Percentiles rank a stretch among this genome's conserved stretches.
Evolutionary conservation across 345 rosid genomes (phyloP).

Genomic region (Anastatica hierochuntica): DNA sequence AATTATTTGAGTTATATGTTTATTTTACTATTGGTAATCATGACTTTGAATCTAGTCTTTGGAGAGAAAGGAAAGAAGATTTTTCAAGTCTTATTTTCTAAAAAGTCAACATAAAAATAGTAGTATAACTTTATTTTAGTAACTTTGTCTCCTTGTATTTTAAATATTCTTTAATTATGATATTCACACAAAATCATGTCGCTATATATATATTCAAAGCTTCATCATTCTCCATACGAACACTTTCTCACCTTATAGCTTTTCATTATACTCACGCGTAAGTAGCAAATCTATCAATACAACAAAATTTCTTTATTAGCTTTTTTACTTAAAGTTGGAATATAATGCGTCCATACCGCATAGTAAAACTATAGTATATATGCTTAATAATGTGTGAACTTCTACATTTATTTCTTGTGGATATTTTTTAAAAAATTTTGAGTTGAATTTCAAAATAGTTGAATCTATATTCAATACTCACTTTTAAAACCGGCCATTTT

Average conservation of each 20-base stretch:
- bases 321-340: too few species aligned
- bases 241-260: slow-evolving; percentile 14
- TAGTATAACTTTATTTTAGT: slow-evolving; percentile 12
- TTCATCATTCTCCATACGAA: slow-evolving; percentile 25
- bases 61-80: slow-evolving; percentile 11
- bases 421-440: background rate
- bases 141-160: slow-evolving; percentile 23
- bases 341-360: background rate
- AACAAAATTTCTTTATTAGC: too few species aligned
- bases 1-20: too few species aligned
- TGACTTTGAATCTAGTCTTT: slow-evolving; percentile 21
- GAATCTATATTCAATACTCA: slow-evolving; percentile 24
- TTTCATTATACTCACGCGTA: slow-evolving; percentile 22
- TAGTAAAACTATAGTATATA: background rate
- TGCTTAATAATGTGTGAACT: background rate
- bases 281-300: background rate
- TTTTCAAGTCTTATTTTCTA: slow-evolving; percentile 3
- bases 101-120: slow-evolving; percentile 23
- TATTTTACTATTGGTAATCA: slow-evolving; percentile 13
- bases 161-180: slow-evolving; percentile 10
- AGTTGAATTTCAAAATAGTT: slow-evolving; percentile 16
- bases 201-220: slow-evolving; percentile 23
- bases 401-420: slow-evolving; percentile 10
- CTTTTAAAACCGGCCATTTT: slow-evolving; percentile 29
- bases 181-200: slow-evolving; percentile 16